Conservation (phyloP, 345 rosid species). For the Adansonia digitata region DNA sequence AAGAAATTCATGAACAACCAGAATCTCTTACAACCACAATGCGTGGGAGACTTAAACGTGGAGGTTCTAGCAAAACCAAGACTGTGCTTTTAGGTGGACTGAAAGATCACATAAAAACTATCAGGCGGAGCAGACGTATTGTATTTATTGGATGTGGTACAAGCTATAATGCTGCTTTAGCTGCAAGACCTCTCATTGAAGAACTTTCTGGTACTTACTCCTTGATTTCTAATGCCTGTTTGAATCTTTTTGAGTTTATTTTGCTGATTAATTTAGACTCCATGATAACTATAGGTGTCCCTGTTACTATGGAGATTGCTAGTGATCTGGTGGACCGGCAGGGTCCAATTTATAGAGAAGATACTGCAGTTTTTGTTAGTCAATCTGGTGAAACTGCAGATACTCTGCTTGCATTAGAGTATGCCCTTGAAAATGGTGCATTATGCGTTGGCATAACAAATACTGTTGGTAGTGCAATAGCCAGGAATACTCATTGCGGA, state of each 20-base stretch:
- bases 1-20: slow-evolving; percentile 98
- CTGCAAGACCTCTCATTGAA: slow-evolving; percentile 90
- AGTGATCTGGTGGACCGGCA: slow-evolving; percentile 91
- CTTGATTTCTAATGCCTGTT: slow-evolving; percentile 4
- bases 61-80: slow-evolving; percentile 78
- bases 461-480: slow-evolving; percentile 95
- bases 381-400: slow-evolving; percentile 99
- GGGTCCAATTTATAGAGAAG: slow-evolving; percentile 97
- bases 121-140: slow-evolving; percentile 85
- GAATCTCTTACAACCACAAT: slow-evolving; percentile 92
- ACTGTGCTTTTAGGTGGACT: slow-evolving; percentile 92
- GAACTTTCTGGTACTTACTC: slow-evolving; percentile 81
- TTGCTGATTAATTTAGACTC: slow-evolving; percentile 11
- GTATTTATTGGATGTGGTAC: slow-evolving; percentile 96
- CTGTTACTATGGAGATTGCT: slow-evolving; percentile 98
- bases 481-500: slow-evolving; percentile 87
- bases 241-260: not conserved
- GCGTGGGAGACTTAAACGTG: slow-evolving; percentile 94
- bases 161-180: slow-evolving; percentile 94
- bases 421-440: slow-evolving; percentile 84
- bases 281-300: slow-evolving; percentile 52
- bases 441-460: slow-evolving; percentile 95
- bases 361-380: slow-evolving; percentile 94
- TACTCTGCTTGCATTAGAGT: slow-evolving; percentile 73
- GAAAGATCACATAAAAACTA: slow-evolving; percentile 89